Conservation (phyloP, 2,329 filamentous ascomycete species). For the Rutstroemia sydowiana region DNA sequence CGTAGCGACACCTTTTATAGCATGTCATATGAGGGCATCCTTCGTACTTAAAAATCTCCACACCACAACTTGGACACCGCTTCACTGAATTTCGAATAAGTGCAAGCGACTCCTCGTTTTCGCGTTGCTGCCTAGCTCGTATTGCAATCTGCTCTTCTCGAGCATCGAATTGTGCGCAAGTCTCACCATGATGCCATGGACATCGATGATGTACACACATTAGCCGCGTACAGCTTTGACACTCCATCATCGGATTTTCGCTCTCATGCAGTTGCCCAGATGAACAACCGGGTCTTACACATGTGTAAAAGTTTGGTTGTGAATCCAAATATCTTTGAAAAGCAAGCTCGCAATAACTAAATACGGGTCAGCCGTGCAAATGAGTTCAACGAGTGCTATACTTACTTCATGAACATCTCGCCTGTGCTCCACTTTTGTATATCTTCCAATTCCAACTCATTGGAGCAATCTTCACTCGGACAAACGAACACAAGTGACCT, state of each 20-base stretch:
- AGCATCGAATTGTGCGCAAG: background rate
- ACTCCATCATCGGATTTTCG: background rate
- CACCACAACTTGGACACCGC: background rate
- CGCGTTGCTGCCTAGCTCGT: background rate
- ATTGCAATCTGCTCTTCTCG: too few relatives aligned
- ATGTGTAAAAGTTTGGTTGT: background rate
- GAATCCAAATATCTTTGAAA: background rate
- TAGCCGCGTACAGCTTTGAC: background rate
- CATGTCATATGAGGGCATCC: background rate
- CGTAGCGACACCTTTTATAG: background rate
- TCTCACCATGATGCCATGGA: background rate
- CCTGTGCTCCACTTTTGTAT: background rate
- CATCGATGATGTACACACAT: background rate
- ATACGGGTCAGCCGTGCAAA: background rate
- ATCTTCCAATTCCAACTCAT: background rate
- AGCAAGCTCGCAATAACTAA: background rate
- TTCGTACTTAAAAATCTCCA: background rate
- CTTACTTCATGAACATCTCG: background rate
- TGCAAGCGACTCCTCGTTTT: background rate
- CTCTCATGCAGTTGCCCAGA: background rate
- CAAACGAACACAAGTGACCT: background rate
- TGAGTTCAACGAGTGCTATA: background rate
- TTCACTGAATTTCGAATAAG: background rate
- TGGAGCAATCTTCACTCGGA: background rate
- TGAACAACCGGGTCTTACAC: background rate